phyloP scores from a whole-genome alignment of 2,329 filamentous ascomycete species.

The Fusarium subglutinans region DNA sequence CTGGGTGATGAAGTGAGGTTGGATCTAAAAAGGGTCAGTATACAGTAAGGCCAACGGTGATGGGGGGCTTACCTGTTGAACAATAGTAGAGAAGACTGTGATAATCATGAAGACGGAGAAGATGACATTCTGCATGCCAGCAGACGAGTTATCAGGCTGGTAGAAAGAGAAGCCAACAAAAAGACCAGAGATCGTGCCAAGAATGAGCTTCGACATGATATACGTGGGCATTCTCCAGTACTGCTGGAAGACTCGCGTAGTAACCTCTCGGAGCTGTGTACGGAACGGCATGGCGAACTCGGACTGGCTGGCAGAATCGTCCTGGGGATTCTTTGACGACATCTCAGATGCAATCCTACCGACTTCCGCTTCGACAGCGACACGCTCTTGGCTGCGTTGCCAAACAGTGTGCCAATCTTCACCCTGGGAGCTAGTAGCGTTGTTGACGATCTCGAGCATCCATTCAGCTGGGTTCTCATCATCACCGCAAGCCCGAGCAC shows the following conservation, averaged over 20 bases:
- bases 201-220: slow-evolving; percentile 75
- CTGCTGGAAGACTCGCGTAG: slow-evolving; percentile 77
- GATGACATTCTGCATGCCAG: slow-evolving; percentile 79
- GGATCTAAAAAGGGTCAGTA: slow-evolving; percentile 57
- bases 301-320: slow-evolving; percentile 49
- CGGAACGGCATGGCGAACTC: slow-evolving; percentile 83
- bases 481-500: slow-evolving; percentile 65
- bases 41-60: slow-evolving; percentile 46
- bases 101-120: slow-evolving; percentile 80
- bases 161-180: slow-evolving; percentile 83
- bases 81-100: slow-evolving; percentile 76
- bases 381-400: slow-evolving; percentile 62
- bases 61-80: slow-evolving; percentile 62
- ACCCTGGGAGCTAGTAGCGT: slow-evolving; percentile 49
- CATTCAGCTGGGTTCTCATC: slow-evolving; percentile 80
- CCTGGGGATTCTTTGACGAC: slow-evolving; percentile 18
- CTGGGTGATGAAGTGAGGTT: slow-evolving; percentile 80
- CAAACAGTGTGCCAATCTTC: slow-evolving; percentile 76
- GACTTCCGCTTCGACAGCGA: slow-evolving; percentile 67
- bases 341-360: slow-evolving; percentile 67
- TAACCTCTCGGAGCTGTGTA: slow-evolving; percentile 72
- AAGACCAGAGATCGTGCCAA: slow-evolving; percentile 68
- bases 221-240: slow-evolving; percentile 86
- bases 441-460: slow-evolving; percentile 69
- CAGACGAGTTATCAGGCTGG: slow-evolving; percentile 60